Conservation (phyloP, 148 eudicot species). For the Cornus kousa region DNA sequence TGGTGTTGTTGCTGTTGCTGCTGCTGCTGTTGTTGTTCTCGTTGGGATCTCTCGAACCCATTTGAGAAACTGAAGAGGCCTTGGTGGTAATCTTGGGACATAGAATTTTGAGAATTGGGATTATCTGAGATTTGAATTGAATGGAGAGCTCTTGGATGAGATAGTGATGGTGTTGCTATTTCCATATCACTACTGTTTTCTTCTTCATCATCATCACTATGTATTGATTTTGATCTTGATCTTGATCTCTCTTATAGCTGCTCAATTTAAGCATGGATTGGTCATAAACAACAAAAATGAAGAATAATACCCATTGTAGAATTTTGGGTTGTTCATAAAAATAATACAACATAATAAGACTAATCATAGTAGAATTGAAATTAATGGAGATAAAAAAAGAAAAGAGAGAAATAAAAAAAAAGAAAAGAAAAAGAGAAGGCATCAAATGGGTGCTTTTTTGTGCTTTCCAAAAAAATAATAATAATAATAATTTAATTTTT, state of each 20-base stretch:
- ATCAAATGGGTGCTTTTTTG: not conserved
- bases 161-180: slow-evolving; percentile 19
- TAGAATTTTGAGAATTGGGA: slow-evolving; percentile 32
- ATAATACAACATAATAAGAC: not conserved
- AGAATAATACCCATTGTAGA: slow-evolving; percentile 2
- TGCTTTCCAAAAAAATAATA: not conserved
- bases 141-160: slow-evolving; percentile 14
- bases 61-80: slow-evolving; percentile 38
- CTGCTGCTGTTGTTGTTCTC: slow-evolving; percentile 20
- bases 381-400: not conserved
- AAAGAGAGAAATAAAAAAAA: no score
- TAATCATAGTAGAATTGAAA: not conserved
- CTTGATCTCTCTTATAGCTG: slow-evolving; percentile 1
- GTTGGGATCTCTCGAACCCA: slow-evolving; percentile 42
- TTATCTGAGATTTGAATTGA: not conserved
- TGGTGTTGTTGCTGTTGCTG: slow-evolving; percentile 24
- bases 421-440: slow-evolving; percentile 13
- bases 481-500: no score
- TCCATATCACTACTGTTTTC: slow-evolving; percentile 28
- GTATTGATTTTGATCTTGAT: no score
- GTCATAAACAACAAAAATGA: not conserved
- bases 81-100: slow-evolving; percentile 68
- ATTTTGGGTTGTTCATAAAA: slow-evolving; percentile 4
- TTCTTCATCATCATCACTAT: slow-evolving; percentile 17
- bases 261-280: not conserved